Conservation (phyloP, 345 rosid species). For the Eucalyptus lansdowneana region DNA sequence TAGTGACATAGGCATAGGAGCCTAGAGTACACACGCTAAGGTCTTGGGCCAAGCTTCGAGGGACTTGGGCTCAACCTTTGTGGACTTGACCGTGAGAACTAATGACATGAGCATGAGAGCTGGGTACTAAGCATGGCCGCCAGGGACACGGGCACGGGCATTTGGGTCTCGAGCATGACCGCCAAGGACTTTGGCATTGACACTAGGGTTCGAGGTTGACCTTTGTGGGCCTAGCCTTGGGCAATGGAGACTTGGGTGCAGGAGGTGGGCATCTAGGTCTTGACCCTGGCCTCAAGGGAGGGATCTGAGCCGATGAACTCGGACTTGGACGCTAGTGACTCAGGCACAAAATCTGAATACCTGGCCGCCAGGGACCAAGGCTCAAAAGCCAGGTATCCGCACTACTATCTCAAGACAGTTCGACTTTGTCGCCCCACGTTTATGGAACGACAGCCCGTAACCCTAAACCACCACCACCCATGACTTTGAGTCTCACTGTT, state of each 20-base stretch:
- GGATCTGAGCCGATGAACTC: not conserved
- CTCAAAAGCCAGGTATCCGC: not conserved
- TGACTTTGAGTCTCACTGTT: not conserved
- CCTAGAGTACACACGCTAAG: not conserved
- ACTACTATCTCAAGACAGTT: not conserved
- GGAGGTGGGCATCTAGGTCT: not conserved
- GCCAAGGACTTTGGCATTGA: not conserved
- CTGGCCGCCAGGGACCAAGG: not conserved
- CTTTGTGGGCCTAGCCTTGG: not conserved
- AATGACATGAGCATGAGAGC: not conserved
- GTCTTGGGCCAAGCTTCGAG: not conserved
- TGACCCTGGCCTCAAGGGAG: not conserved
- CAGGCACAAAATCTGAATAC: not conserved
- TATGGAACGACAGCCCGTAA: not conserved
- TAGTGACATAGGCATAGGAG: not conserved
- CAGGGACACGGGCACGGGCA: accelerated
- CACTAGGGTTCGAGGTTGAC: not conserved
- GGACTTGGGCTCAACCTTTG: not conserved
- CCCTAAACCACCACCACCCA: not conserved
- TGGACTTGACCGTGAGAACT: not conserved
- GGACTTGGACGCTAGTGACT: not conserved
- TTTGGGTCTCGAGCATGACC: not conserved
- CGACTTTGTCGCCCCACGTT: not conserved
- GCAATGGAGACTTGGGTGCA: not conserved
- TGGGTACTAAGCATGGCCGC: accelerated